phyloP scores from a whole-genome alignment of 345 rosid species.

The Streptanthus diversifolius region DNA sequence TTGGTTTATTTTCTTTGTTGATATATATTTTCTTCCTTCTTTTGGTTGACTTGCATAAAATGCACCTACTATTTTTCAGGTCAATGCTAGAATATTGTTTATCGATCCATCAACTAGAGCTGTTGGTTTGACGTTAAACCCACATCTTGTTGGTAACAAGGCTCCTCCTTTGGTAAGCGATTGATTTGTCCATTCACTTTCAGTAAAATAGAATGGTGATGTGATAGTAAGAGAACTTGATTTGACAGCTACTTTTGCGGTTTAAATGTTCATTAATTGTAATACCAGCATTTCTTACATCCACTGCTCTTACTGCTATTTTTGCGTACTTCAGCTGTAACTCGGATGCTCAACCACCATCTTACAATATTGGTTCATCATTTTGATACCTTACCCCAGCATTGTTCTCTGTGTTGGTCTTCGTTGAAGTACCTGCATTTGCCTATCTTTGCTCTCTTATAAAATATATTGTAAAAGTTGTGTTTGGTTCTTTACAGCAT shows the following conservation, averaged over 20 bases:
- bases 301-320: not conserved
- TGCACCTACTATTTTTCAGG: slow-evolving; percentile 44
- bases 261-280: not conserved
- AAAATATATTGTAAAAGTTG: not conserved
- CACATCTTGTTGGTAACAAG: slow-evolving; percentile 67
- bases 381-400: slow-evolving; percentile 4
- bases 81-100: slow-evolving; percentile 85
- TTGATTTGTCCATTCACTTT: slow-evolving; percentile 5
- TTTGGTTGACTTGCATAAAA: not conserved
- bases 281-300: not conserved
- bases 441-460: not conserved
- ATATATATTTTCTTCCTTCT: slow-evolving; percentile 4
- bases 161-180: slow-evolving; percentile 75
- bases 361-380: slow-evolving; percentile 3
- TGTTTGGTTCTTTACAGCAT: slow-evolving; percentile 51
- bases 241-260: slow-evolving; percentile 1
- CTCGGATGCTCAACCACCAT: not conserved
- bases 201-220: not conserved
- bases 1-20: not conserved
- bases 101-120: slow-evolving; percentile 93
- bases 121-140: slow-evolving; percentile 88
- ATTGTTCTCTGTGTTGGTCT: slow-evolving; percentile 2
- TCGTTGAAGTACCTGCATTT: not conserved
- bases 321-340: not conserved
- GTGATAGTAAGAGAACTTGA: not conserved